Percentiles rank a stretch among this genome's conserved stretches.
Evolutionary conservation across 352 stramenopile species (phyloP).

Genomic region (Aphanomyces astaci): DNA sequence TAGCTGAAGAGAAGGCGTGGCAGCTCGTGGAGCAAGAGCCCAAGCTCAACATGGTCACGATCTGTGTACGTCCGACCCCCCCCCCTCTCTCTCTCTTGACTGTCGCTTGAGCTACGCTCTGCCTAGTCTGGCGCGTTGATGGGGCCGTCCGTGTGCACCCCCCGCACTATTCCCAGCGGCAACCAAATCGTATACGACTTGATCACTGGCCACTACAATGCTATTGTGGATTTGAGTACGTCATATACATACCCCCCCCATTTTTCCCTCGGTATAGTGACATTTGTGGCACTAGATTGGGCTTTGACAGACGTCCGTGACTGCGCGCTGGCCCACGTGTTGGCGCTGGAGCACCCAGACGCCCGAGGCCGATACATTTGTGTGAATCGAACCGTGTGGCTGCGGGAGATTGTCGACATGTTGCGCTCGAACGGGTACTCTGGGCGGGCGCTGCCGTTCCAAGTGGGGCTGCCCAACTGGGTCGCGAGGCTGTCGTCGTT

Average conservation of each 20-base stretch:
- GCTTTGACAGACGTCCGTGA: constrained; percentile 23
- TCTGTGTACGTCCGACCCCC: constrained; percentile 78
- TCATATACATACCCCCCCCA: not conserved
- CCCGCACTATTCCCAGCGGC: constrained; percentile 13
- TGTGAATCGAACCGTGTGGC: constrained; percentile 20
- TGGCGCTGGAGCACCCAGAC: constrained; percentile 18
- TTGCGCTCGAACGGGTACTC: constrained; percentile 22
- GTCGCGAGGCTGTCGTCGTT: constrained; percentile 21
- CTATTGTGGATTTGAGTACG: constrained; percentile 24
- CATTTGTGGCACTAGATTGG: too few relatives aligned
- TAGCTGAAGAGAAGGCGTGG: constrained; percentile 22
- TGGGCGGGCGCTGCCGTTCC: constrained; percentile 19
- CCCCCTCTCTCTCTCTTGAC: too few relatives aligned
- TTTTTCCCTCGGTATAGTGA: too few relatives aligned
- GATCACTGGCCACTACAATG: constrained; percentile 19
- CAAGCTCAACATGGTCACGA: constrained; percentile 76
- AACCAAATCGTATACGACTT: constrained; percentile 25
- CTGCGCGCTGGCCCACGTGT: constrained; percentile 20
- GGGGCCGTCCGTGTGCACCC: constrained; percentile 10
- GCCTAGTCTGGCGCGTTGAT: constrained; percentile 21
- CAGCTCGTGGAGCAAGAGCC: constrained; percentile 24
- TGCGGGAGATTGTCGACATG: constrained; percentile 23
- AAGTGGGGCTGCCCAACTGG: constrained; percentile 25
- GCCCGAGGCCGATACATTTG: constrained; percentile 21
- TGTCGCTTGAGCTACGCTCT: not conserved